Conservation (phyloP, 345 rosid genomes). For the Salix brachista region DNA sequence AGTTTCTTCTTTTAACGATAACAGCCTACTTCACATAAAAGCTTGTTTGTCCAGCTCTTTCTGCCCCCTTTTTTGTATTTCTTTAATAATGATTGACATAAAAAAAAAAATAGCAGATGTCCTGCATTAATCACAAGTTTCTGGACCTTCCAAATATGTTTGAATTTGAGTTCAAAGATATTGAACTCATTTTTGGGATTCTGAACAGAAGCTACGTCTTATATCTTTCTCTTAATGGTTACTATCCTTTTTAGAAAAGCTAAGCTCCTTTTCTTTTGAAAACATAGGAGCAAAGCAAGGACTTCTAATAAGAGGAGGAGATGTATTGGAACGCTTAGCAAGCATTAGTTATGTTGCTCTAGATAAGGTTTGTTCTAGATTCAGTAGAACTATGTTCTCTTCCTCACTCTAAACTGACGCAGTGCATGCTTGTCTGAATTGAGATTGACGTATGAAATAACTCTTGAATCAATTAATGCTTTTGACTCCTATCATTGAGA, state of each 20-base stretch:
- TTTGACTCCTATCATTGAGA: not conserved
- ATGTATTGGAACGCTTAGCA: conserved; percentile 88
- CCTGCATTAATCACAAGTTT: not conserved
- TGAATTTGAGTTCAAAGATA: not conserved
- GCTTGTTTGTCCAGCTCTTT: not conserved
- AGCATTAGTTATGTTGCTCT: conserved; percentile 67
- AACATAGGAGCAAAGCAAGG: conserved; percentile 85
- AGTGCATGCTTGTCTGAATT: not conserved
- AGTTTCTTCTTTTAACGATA: not conserved
- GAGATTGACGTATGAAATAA: not conserved
- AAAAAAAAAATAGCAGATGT: not conserved
- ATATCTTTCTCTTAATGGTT: conserved; percentile 2
- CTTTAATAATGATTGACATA: not conserved
- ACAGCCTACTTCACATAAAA: not conserved
- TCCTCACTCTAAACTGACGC: conserved; percentile 4
- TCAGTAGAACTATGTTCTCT: not conserved
- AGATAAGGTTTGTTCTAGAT: conserved; percentile 63
- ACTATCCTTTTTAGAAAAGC: not conserved
- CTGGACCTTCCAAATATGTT: not conserved
- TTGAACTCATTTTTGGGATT: not conserved
- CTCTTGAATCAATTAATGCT: not conserved
- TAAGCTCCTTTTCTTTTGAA: conserved; percentile 16
- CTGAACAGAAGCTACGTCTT: not conserved
- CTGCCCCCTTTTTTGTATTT: not conserved
- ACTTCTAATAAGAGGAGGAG: conserved; percentile 94